These are phyloP conservation scores for Podila minutissima DNA, from an alignment of 192 early-diverging fungal genomes.

Conservation along the genomic window DNA sequence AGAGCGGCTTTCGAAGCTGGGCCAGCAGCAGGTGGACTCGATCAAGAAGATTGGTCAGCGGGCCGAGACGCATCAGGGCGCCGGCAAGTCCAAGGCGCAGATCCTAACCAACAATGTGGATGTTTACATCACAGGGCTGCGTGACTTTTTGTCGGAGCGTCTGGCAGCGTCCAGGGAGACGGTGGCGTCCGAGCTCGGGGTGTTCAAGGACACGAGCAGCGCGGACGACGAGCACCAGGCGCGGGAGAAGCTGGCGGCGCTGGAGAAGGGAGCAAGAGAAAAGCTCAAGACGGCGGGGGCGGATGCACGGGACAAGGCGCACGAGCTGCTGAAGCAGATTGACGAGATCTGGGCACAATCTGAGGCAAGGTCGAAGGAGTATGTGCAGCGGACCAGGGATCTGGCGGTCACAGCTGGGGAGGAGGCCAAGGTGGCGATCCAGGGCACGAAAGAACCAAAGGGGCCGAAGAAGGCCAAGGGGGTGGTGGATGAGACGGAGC, in stretches of 20 bases:
- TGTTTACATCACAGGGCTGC: conserved; percentile 26
- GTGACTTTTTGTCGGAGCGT: conserved; percentile 29
- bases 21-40: conserved; percentile 12
- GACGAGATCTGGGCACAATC: conserved; percentile 34
- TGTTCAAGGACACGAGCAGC: conserved; percentile 36
- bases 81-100: conserved; percentile 27
- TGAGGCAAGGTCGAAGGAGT: conserved; percentile 18
- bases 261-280: conserved; percentile 19
- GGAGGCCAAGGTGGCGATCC: conserved; percentile 7
- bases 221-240: conserved; percentile 27
- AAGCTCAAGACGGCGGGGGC: conserved; percentile 12
- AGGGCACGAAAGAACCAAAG: neutral
- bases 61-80: conserved; percentile 12
- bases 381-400: conserved; percentile 8
- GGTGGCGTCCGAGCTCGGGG: conserved; percentile 23
- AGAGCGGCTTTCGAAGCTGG: conserved; percentile 13
- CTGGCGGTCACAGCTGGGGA: conserved; percentile 10
- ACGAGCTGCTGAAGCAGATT: conserved; percentile 36
- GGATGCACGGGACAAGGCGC: conserved; percentile 17
- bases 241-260: conserved; percentile 12
- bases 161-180: conserved; percentile 41
- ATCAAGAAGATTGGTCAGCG: conserved; percentile 29
- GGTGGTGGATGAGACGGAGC: conserved; percentile 1
- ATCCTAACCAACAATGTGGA: conserved; percentile 33
- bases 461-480: neutral